These are phyloP conservation scores for Lagerstroemia speciosa DNA, from an alignment of 345 rosid species.

Conservation along the genomic window DNA sequence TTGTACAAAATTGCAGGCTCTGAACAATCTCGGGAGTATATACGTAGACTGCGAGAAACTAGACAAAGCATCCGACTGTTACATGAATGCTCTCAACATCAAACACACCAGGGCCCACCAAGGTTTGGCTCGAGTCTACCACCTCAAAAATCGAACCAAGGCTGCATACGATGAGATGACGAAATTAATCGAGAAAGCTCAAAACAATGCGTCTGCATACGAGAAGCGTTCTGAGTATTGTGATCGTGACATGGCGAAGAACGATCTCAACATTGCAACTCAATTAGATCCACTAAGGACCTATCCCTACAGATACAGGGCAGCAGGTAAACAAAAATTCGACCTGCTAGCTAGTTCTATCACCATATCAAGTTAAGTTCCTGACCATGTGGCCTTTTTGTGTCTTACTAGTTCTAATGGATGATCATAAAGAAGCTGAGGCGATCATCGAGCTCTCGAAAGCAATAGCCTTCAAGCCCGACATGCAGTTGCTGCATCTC, in stretches of 20 bases:
- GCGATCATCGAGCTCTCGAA: slow-evolving; percentile 78
- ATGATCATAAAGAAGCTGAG: slow-evolving; percentile 82
- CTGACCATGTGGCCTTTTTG: not conserved
- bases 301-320: slow-evolving; percentile 96
- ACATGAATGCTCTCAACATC: slow-evolving; percentile 78
- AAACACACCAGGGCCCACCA: slow-evolving; percentile 98
- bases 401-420: slow-evolving; percentile 65
- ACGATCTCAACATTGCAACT: slow-evolving; percentile 70
- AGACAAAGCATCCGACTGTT: slow-evolving; percentile 84
- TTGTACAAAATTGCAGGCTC: slow-evolving; percentile 47
- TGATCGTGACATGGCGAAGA: slow-evolving; percentile 86
- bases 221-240: slow-evolving; percentile 98
- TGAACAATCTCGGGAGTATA: slow-evolving; percentile 81
- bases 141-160: slow-evolving; percentile 72
- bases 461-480: slow-evolving; percentile 82
- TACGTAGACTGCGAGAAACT: slow-evolving; percentile 82
- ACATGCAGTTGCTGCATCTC: slow-evolving; percentile 85
- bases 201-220: slow-evolving; percentile 79
- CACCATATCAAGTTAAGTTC: not conserved
- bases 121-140: slow-evolving; percentile 86
- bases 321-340: slow-evolving; percentile 65
- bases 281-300: slow-evolving; percentile 86
- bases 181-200: slow-evolving; percentile 80
- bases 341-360: too few species aligned
- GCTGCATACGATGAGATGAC: slow-evolving; percentile 97